Evolutionary conservation across 495 filamentous ascomycete species (phyloP), one percentile per base, ranked within the genome.

Genomic region (Tirmania nivea): DNA sequence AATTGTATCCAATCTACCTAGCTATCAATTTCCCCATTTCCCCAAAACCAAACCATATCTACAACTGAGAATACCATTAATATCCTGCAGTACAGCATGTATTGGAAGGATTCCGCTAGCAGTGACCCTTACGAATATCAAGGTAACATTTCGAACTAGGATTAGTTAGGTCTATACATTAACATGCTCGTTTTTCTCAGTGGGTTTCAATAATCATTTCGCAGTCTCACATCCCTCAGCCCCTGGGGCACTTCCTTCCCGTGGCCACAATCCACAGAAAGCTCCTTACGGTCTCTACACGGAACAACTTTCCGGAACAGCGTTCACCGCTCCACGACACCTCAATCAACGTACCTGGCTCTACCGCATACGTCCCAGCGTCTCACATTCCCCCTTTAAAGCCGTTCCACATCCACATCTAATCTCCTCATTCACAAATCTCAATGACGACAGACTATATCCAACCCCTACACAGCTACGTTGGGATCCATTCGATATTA

Each of bases 271-370:
- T 9, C 88, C 88, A 1, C 88, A 94, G 63, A 88, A 90, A 59
- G 82, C 79, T 2, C 75, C 85, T 0, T 77, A 81, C 50, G 88
- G 87, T 1, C 75, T 95, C 39, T 95, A 94, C 65, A 75, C 84
- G 49, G 88, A 95, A 66, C 94, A 94, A 74, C 77, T 95, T 31
- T 94, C 88, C 0, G 88, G 88, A 14, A 93, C 88, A 8, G 81
- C 88, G 37, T 95, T 95, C 65, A 95, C 88, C 25, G 85, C 87
- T 7, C 88, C 88, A 0, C 77, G 88, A 16, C 75, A 80, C 67
- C 83, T 90, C 64, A 95, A 93, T 69, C 78, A 81, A 64, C 88
- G 94, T 62, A 75, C 87, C 37, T 95, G 88, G 88, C 78, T 94
- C n/a, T 94, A 95, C 65, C 77, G 88, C 10, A 85, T 93, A 56